Base-by-base conservation (phyloP, 2,329 filamentous ascomycete genomes). In the Beauveria brongniartii region DNA sequence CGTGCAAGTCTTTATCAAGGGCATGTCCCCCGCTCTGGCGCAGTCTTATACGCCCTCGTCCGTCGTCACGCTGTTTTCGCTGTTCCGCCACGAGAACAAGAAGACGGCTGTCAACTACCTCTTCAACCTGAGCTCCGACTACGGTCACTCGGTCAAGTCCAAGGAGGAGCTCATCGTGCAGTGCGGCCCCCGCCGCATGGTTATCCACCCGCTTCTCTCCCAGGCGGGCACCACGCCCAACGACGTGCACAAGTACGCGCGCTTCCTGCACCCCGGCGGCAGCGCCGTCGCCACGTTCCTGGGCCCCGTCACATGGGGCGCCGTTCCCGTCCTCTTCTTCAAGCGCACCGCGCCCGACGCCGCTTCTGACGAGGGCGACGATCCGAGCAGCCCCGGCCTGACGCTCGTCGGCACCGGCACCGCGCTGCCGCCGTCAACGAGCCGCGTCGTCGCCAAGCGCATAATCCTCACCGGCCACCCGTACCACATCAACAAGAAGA, bases 401-500 rank as follows among this genome's bases (percentile, higher is more conserved):
- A 82, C 86, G 44, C 83, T 99, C 55, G 83, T 97, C 61, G 94
- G 84, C 52, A 96, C 90, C 0, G 94, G 95, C 64, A 97, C 94
- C 0, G 86, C 90, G 6, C 82, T 97, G 18, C 86, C 92, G 0
- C 90, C 92, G 3, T 88, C 72, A 73, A 92, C 75, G 71, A 85
- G 71, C 69, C 88, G 94, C 44, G 88, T 99, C 61, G 86, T 99
- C 63, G 92, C 93, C 68, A 99, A 99, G 78, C 88, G 94, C 57
- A 87, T 96, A 67, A 90, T 97, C 65, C 82, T 99, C 61, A 96
- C 94, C 0, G 95, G 94, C 18, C 93, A 99, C 72, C 94, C 95
- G 0, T 97, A 91, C 82, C 96, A 99, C 78, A 99, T 99, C 73
- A 91, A 99, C 84, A 97, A 96, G 83, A 92, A 89, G 75, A 81